Evolutionary conservation across 495 filamentous ascomycete genomes (phyloP).

Genomic region (Lentithecium fluviatile): DNA sequence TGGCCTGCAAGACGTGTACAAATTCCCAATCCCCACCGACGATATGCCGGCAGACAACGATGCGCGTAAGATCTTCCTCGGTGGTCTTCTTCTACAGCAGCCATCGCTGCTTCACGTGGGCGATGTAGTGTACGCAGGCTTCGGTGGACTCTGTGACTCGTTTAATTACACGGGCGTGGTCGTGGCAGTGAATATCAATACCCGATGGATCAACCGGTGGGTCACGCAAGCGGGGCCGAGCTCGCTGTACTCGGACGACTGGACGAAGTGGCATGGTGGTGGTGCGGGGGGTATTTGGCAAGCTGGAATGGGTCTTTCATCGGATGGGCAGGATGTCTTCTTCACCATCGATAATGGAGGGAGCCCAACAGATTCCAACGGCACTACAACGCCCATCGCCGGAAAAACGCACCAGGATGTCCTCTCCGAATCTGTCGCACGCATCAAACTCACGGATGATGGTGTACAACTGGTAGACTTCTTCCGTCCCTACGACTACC

Average conservation of each 20-base stretch:
- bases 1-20: constrained; percentile 40
- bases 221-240: constrained; percentile 43
- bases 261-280: constrained; percentile 30
- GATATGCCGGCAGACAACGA: constrained; percentile 47
- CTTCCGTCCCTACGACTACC: constrained; percentile 49
- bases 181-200: constrained; percentile 39
- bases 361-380: not conserved
- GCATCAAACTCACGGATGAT: constrained; percentile 37
- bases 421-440: constrained; percentile 45
- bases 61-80: constrained; percentile 45
- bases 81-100: constrained; percentile 48
- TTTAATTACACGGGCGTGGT: constrained; percentile 51
- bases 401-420: constrained; percentile 40
- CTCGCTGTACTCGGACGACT: constrained; percentile 30
- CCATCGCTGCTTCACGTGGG: constrained; percentile 41
- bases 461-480: constrained; percentile 45
- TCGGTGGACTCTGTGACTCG: constrained; percentile 49
- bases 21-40: constrained; percentile 46
- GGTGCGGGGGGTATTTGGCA: constrained; percentile 49
- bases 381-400: constrained; percentile 34
- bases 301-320: constrained; percentile 46
- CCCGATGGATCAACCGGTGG: constrained; percentile 22
- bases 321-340: constrained; percentile 45
- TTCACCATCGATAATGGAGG: constrained; percentile 34
- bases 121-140: constrained; percentile 42